Evolutionary conservation across 441 rosid genomes (phyloP).

Genomic region (Arabidopsis hybrid): DNA sequence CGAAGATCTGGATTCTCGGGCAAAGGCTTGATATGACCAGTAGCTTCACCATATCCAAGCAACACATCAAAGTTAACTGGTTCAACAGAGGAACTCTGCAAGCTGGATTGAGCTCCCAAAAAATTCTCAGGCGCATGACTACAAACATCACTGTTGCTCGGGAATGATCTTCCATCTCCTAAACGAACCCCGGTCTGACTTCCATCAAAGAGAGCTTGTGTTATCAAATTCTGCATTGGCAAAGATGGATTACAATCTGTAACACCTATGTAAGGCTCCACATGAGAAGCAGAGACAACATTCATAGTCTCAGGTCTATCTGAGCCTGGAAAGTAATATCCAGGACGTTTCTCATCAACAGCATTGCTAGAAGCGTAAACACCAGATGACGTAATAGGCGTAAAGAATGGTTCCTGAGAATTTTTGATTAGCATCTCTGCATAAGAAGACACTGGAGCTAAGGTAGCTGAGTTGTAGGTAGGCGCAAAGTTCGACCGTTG

Average conservation of each 20-base stretch:
- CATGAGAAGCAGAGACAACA: slow-evolving; percentile 43
- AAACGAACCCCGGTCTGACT: slow-evolving; percentile 46
- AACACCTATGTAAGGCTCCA: slow-evolving; percentile 37
- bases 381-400: slow-evolving; percentile 30
- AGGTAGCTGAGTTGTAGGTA: slow-evolving; percentile 46
- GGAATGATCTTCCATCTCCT: slow-evolving; percentile 44
- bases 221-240: slow-evolving; percentile 42
- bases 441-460: slow-evolving; percentile 49
- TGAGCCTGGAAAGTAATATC: slow-evolving; percentile 39
- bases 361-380: slow-evolving; percentile 31
- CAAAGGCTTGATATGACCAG: slow-evolving; percentile 46
- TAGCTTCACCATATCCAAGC: slow-evolving; percentile 47
- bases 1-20: slow-evolving; percentile 53
- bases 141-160: slow-evolving; percentile 40
- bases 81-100: slow-evolving; percentile 44
- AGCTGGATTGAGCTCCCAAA: slow-evolving; percentile 39
- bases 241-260: slow-evolving; percentile 46
- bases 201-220: slow-evolving; percentile 50
- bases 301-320: slow-evolving; percentile 37
- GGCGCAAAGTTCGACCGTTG: slow-evolving; percentile 43
- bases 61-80: slow-evolving; percentile 48
- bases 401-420: slow-evolving; percentile 47
- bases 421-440: slow-evolving; percentile 44
- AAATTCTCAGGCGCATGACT: slow-evolving; percentile 44
- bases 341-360: slow-evolving; percentile 25